phyloP scores from a whole-genome alignment of 2,329 filamentous ascomycete genomes.

The Corynespora cassiicola region DNA sequence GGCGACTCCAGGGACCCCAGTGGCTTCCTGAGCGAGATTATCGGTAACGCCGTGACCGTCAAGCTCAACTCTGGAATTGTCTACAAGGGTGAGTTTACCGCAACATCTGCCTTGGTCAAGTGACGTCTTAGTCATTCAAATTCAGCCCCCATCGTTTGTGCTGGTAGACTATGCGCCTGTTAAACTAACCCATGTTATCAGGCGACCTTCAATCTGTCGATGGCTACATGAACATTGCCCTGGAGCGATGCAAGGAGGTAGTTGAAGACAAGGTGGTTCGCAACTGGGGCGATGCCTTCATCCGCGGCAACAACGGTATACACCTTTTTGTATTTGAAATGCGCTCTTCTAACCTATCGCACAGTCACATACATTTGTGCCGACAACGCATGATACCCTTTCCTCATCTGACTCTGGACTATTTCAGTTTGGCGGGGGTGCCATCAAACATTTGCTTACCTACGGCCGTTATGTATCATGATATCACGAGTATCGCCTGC shows the following conservation, averaged over 20 bases:
- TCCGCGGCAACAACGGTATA: constrained; percentile 92
- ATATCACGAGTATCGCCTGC: too few relatives aligned
- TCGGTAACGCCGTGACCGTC: constrained; percentile 90
- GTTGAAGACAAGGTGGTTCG: constrained; percentile 83
- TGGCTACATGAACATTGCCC: constrained; percentile 99
- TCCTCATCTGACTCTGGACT: too few relatives aligned
- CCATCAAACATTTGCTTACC: too few relatives aligned
- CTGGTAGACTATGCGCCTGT: too few relatives aligned
- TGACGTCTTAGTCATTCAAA: too few relatives aligned
- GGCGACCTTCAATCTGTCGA: constrained; percentile 96
- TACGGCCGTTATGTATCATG: too few relatives aligned
- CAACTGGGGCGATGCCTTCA: constrained; percentile 92
- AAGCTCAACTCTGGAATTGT: constrained; percentile 99
- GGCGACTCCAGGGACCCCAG: constrained; percentile 89
- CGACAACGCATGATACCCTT: constrained; percentile 34
- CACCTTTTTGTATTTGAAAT: neutral
- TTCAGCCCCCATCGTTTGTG: too few relatives aligned
- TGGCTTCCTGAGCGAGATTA: constrained; percentile 91
- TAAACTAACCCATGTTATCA: constrained; percentile 50
- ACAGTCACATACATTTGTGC: constrained; percentile 40
- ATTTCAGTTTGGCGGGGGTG: too few relatives aligned
- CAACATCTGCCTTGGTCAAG: neutral
- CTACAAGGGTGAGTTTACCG: constrained; percentile 78
- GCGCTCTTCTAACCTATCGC: constrained; percentile 13
- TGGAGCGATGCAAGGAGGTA: constrained; percentile 93